Conservation (phyloP, 805 yeast genomes). For the Ogataea populi-albae region DNA sequence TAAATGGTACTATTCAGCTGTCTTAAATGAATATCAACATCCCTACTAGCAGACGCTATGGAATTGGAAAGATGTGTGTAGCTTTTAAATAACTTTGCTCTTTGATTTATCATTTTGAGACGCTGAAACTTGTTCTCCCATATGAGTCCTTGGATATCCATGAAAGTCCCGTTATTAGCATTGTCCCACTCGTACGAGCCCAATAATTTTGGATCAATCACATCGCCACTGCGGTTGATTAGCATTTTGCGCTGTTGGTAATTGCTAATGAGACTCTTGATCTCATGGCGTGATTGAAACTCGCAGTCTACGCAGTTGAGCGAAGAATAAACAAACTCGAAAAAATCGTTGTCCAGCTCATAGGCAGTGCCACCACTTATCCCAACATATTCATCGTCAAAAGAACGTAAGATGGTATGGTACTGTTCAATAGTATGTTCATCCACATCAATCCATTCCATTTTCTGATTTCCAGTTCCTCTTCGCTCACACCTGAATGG, state of each 20-base stretch:
- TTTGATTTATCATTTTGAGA: constrained; percentile 17
- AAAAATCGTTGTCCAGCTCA: constrained; percentile 24
- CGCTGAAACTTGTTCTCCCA: constrained; percentile 28
- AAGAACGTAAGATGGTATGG: constrained; percentile 8
- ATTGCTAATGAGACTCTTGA: constrained; percentile 11
- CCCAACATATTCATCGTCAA: constrained; percentile 17
- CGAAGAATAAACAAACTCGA: constrained; percentile 21
- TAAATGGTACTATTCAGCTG: constrained; percentile 32
- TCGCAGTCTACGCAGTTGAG: constrained; percentile 13
- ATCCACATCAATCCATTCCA: constrained; percentile 6
- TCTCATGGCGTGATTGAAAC: constrained; percentile 12
- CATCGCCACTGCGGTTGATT: constrained; percentile 4
- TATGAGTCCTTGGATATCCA: constrained; percentile 31
- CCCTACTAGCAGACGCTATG: constrained; percentile 15
- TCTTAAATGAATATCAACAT: constrained; percentile 24
- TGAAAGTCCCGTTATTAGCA: constrained; percentile 6
- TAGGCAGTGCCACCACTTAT: constrained; percentile 12
- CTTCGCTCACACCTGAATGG: too few relatives aligned
- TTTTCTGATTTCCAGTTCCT: too few relatives aligned
- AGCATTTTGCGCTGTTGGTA: constrained; percentile 15
- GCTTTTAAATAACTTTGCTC: constrained; percentile 23
- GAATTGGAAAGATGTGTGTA: constrained; percentile 27
- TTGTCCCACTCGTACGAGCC: constrained; percentile 8
- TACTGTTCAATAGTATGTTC: constrained; percentile 7
- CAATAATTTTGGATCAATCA: constrained; percentile 10